phyloP scores from a whole-genome alignment of 148 eudicot genomes.

The Fagopyrum esculentum region DNA sequence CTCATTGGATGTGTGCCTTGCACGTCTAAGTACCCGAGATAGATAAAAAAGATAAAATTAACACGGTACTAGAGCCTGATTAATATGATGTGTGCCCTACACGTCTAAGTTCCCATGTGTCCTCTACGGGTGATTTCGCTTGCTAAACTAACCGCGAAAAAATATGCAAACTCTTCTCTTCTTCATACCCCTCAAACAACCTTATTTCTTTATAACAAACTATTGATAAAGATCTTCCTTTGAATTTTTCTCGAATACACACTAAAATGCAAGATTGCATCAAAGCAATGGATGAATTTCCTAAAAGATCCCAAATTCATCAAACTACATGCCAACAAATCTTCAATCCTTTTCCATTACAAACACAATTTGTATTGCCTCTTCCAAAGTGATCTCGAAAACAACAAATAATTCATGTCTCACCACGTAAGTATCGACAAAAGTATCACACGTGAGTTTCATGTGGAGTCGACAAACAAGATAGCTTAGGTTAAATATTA shows the following conservation, averaged over 20 bases:
- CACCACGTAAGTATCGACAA: background rate
- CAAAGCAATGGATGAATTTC: background rate
- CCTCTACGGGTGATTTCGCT: no score
- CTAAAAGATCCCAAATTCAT: background rate
- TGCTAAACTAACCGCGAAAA: no score
- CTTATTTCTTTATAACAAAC: background rate
- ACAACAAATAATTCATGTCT: background rate
- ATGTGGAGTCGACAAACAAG: background rate
- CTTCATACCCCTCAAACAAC: no score
- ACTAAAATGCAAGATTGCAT: background rate
- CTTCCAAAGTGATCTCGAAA: background rate
- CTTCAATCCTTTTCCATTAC: background rate
- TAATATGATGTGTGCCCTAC: no score
- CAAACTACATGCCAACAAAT: background rate
- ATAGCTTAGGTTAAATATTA: background rate
- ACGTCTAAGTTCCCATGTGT: no score
- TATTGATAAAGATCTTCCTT: background rate
- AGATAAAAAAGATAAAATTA: no score
- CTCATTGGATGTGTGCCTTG: no score
- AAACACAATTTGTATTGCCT: background rate
- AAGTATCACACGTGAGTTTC: background rate
- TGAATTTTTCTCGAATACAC: background rate
- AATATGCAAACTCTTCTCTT: no score
- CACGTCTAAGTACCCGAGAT: no score
- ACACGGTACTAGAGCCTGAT: no score